These are phyloP conservation scores for Exophiala sp. DNA, from an alignment of 2,329 filamentous ascomycete genomes.

Conservation along the genomic window DNA sequence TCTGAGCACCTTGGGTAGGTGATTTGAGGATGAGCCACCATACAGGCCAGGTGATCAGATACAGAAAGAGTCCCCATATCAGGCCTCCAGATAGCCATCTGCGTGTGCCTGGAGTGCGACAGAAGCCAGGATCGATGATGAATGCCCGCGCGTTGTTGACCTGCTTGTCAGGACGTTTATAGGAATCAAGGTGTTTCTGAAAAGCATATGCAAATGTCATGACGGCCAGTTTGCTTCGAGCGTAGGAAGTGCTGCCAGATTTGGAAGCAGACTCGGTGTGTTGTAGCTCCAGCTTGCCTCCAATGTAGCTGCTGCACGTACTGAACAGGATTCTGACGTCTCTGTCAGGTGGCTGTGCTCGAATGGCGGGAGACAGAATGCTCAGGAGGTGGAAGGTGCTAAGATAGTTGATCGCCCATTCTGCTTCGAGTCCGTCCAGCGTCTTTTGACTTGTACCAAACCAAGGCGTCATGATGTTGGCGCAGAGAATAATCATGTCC, in stretches of 20 bases:
- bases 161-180: conserved; percentile 76
- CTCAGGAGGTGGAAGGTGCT: conserved; percentile 93
- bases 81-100: conserved; percentile 84
- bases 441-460: conserved; percentile 61
- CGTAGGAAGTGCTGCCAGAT: conserved; percentile 39
- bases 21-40: conserved; percentile 90
- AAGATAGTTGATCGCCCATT: conserved; percentile 93
- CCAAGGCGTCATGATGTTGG: conserved; percentile 69
- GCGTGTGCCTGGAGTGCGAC: conserved; percentile 80
- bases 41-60: conserved; percentile 72
- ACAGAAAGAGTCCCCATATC: conserved; percentile 72
- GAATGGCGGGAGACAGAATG: conserved; percentile 83
- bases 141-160: conserved; percentile 81
- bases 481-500: conserved; percentile 88
- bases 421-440: conserved; percentile 76
- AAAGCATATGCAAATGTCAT: conserved; percentile 87
- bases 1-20: conserved; percentile 77
- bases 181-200: conserved; percentile 84
- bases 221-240: conserved; percentile 69
- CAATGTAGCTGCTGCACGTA: conserved; percentile 85
- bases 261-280: conserved; percentile 24
- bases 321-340: conserved; percentile 85
- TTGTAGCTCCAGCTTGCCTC: conserved; percentile 60
- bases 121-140: conserved; percentile 80
- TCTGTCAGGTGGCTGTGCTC: conserved; percentile 87